A percentile compares a stretch with the other conserved stretches of the same genome.
These are phyloP conservation scores for Luffa aegyptiaca DNA, from an alignment of 306 rosid species.

Conservation along the genomic window DNA sequence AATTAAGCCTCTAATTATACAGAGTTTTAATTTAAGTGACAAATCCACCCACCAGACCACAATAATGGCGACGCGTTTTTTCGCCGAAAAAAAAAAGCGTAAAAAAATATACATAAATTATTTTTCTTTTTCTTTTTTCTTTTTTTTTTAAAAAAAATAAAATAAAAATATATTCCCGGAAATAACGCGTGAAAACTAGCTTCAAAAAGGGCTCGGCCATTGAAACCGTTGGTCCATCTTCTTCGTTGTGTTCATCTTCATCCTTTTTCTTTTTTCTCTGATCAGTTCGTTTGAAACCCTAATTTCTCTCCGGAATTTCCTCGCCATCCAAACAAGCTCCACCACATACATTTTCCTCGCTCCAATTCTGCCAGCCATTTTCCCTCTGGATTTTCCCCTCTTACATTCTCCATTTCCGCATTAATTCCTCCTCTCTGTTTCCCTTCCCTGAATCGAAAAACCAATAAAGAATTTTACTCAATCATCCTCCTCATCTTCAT, in stretches of 20 bases:
- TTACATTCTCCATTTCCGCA: constrained; percentile 33
- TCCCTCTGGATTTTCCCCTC: constrained; percentile 32
- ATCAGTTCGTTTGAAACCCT: neutral
- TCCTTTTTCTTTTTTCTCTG: neutral
- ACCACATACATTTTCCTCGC: neutral
- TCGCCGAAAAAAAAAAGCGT: neutral
- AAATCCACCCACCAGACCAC: neutral
- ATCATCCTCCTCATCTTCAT: neutral
- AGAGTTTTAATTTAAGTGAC: neutral
- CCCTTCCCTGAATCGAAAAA: constrained; percentile 2
- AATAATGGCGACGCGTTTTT: neutral
- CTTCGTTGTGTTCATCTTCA: neutral
- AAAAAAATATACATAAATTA: too few relatives aligned
- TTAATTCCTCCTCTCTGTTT: constrained; percentile 28
- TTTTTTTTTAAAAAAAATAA: too few relatives aligned
- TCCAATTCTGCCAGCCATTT: constrained; percentile 35
- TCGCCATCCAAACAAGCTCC: neutral
- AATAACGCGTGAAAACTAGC: neutral
- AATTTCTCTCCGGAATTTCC: neutral
- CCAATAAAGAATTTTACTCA: neutral
- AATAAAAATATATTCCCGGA: neutral
- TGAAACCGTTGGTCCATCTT: neutral
- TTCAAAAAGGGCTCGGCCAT: neutral
- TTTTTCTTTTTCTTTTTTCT: too few relatives aligned
- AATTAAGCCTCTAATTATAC: neutral